Conservation (phyloP, 352 stramenopile genomes). For the Elongisporangium anandrum region DNA sequence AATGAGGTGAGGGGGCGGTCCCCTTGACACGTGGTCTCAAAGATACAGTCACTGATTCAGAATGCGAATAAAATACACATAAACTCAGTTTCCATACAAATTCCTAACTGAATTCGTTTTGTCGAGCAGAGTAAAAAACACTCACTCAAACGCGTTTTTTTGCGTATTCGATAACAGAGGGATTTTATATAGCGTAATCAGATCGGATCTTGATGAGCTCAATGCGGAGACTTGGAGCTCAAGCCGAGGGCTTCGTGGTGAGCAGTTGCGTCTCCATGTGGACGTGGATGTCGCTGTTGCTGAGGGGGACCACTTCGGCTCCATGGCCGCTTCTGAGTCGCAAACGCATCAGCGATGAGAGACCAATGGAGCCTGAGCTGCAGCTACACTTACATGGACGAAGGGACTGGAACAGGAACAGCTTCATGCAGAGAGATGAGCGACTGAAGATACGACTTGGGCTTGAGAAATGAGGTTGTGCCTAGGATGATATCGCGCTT, state of each 20-base stretch:
- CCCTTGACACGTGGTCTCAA: not conserved
- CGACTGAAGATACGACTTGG: slow-evolving; percentile 48
- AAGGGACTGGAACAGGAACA: slow-evolving; percentile 8
- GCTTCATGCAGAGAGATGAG: slow-evolving; percentile 63
- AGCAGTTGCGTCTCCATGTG: slow-evolving; percentile 48
- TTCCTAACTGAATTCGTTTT: slow-evolving; percentile 4
- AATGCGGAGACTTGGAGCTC: not conserved
- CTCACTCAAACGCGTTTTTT: not conserved
- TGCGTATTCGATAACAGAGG: slow-evolving; percentile 1
- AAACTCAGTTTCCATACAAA: slow-evolving; percentile 2
- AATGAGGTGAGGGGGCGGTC: slow-evolving; percentile 9
- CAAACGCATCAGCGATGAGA: too few relatives aligned
- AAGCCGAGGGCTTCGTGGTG: slow-evolving; percentile 9
- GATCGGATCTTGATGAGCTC: slow-evolving; percentile 3
- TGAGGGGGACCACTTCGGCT: slow-evolving; percentile 50
- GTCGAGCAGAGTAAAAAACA: not conserved
- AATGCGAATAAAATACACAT: not conserved
- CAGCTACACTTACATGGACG: slow-evolving; percentile 5
- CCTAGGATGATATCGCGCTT: slow-evolving; percentile 73
- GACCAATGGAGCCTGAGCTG: too few relatives aligned
- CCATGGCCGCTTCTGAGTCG: slow-evolving; percentile 20
- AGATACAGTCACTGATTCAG: not conserved
- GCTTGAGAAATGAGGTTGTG: slow-evolving; percentile 66
- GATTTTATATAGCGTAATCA: not conserved
- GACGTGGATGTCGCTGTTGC: slow-evolving; percentile 63